A percentile compares a stretch with the other conserved stretches of the same genome.
These are phyloP conservation scores for Boletus patriciae DNA, from an alignment of 768 basidiomycete genomes.

Conservation along the genomic window DNA sequence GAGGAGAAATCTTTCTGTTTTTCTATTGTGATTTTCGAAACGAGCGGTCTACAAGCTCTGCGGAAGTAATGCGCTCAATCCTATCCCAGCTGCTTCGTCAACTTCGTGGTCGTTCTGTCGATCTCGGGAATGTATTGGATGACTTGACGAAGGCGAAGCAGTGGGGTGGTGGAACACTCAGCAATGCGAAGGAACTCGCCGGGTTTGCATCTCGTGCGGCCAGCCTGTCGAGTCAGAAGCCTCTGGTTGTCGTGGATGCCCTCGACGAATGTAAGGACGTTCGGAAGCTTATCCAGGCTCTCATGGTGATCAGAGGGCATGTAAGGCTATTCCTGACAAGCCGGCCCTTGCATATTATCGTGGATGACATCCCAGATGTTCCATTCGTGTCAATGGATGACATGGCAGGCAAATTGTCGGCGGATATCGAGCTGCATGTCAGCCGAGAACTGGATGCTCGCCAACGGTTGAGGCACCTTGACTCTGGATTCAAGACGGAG, in stretches of 20 bases:
- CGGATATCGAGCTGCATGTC: background rate
- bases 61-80: constrained; percentile 3
- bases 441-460: constrained; percentile 3
- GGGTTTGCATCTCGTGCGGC: background rate
- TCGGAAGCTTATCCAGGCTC: background rate
- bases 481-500: background rate
- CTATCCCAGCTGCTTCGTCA: background rate
- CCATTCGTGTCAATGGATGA: constrained; percentile 5
- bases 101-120: background rate
- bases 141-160: background rate
- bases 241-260: constrained; percentile 4
- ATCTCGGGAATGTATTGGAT: background rate
- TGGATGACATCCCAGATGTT: background rate
- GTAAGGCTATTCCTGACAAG: constrained; percentile 1
- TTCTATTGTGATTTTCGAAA: constrained; percentile 4
- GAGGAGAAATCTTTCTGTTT: background rate
- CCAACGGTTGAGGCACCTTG: background rate
- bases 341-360: background rate
- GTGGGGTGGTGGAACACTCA: background rate
- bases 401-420: background rate
- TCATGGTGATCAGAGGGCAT: background rate
- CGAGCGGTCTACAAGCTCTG: background rate
- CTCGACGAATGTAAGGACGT: constrained; percentile 7
- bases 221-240: background rate
- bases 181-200: background rate